Base-by-base conservation (phyloP, 1,284 basidiomycete genomes). In the Schizopora paradoxa region DNA sequence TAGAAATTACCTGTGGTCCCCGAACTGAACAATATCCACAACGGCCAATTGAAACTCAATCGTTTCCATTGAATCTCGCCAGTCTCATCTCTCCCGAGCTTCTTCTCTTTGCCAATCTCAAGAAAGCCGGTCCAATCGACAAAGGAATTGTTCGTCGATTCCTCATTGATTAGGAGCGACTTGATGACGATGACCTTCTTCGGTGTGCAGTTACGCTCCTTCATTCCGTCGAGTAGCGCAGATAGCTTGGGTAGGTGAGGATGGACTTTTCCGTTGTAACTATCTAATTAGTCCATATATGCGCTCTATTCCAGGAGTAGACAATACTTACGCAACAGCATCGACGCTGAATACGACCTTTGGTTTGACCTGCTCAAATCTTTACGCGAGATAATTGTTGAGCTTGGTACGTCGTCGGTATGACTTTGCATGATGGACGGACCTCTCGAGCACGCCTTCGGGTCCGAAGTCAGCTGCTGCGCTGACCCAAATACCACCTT, bases 401-500 rank as follows among this genome's bases (percentile, higher is more conserved):
- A 22, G 25, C 13, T 16, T 11, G 13, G 7, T 6, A 39, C 5
- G 2, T 18, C 26, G 6, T 13, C 28, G n/a, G n/a, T n/a, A n/a
- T n/a, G n/a, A n/a, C 7, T 18, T 27, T 18, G 14, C 21, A 35
- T 27, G 22, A 8, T 27, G 21, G 14, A 37, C 65, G 54, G 56
- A 78, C 74, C 91, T 74, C 66, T 93, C 90, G 38, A 88, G 69
- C 1, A 91, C 86, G 5, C 89, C 90, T 53, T 83, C 77, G 13
- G 86, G 73, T 10, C 86, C 90, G 66, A 93, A 92, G 62, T 94
- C 91, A 7, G 88, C 81, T 4, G 90, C 87, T n/a, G 86, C 87
- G 52, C 82, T 85, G 41, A 86, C 82, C 86, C 86, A 90, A 16
- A 89, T 82, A n/a, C 73, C 79, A 38, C 79, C 66, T 68, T 43